Conservation (phyloP, 23 red algal species). For the Gracilaria gracilis region DNA sequence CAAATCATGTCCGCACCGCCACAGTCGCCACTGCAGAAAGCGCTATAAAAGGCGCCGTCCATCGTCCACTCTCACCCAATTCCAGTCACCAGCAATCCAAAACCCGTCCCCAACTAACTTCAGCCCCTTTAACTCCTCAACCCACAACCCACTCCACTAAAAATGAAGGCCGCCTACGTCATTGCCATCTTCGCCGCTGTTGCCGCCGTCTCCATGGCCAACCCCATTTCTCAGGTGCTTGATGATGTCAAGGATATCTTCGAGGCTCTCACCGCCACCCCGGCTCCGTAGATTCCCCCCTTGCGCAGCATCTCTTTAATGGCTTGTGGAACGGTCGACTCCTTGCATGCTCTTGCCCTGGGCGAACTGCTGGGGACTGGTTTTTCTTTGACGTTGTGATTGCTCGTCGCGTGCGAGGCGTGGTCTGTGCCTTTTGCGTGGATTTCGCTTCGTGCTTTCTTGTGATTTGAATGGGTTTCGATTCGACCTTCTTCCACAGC, state of each 20-base stretch:
- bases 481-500: too few relatives aligned
- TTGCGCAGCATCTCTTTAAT: not conserved
- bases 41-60: not conserved
- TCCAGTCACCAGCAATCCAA: constrained; percentile 29
- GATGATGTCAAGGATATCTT: not conserved
- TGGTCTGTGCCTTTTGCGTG: too few relatives aligned
- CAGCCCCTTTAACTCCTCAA: not conserved
- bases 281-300: not conserved
- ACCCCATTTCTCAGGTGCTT: not conserved
- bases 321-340: not conserved
- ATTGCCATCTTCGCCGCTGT: constrained; percentile 16
- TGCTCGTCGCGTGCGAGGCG: too few relatives aligned
- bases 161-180: constrained; percentile 35
- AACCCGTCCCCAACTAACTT: not conserved
- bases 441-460: too few relatives aligned
- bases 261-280: not conserved
- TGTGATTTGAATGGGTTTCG: too few relatives aligned
- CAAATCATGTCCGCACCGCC: not conserved
- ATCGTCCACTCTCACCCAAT: not conserved
- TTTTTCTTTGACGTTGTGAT: not conserved
- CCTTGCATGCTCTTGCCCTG: not conserved
- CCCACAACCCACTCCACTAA: not conserved
- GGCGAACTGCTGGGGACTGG: not conserved
- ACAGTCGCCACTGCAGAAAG: not conserved
- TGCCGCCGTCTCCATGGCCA: constrained; percentile 5